Base-by-base conservation (phyloP, 805 yeast species). In the Blastobotrys attinorum region DNA sequence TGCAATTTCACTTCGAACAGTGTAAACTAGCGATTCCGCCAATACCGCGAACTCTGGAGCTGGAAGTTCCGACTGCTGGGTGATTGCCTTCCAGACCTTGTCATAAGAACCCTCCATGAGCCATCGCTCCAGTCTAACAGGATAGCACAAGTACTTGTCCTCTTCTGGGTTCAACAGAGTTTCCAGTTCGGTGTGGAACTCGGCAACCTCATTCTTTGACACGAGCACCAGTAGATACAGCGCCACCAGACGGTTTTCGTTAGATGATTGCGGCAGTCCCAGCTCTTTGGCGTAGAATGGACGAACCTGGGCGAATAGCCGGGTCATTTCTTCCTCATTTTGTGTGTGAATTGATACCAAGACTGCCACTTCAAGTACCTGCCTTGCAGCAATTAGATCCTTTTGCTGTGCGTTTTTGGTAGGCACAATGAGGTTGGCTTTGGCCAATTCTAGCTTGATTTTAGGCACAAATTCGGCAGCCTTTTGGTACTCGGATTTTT, bases 81-180 rank as follows among this genome's bases (percentile, higher is more conserved):
- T 77, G 50, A 83, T 72, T 44, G 84, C 72, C 53, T 77, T 81
- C 83, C 92, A 84, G 37, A 89, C 90, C 63, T 85, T 85, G 63
- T 87, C 92, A 64, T 89, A 92, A 51, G 90, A 83, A 35, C 98
- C 98, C 66, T 92, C 97, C 82, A 90, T 87, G 52, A 92, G 75
- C 83, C 94, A 86, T 52, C 85, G 80, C 62, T 92, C 97, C 55
- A 92, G 78, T 53, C 80, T 79, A 43, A 90, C 80, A 20, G 97
- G 97, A 61, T 88, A 88, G 39, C 77, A 75, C 53, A 90, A 69
- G 60, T 73, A 85, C 52, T 73, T 69, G 60, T 85, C 95, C 29
- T 72, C 69, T 53, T 86, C 90, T 48, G 77, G 68, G 42, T 72
- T 71, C 53, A 73, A 76, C 52, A 88, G 72, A 46, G 69, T 70